A percentile compares a stretch with the other conserved stretches of the same genome.
phyloP scores from a whole-genome alignment of 2,329 filamentous ascomycete species.

The Purpureocillium lavendulum region DNA sequence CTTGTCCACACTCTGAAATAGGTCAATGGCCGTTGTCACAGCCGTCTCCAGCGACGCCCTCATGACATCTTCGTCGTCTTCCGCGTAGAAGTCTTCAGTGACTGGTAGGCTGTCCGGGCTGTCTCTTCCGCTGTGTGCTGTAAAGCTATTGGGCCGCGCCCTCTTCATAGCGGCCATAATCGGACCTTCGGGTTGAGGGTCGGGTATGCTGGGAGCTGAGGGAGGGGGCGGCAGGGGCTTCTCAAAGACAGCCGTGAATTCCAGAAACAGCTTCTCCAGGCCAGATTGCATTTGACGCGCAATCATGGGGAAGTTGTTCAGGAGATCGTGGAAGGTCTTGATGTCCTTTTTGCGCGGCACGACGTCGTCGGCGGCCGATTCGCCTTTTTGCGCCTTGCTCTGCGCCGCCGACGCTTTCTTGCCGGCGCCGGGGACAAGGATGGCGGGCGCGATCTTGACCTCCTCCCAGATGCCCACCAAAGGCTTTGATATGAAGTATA shows the following conservation, averaged over 20 bases:
- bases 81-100: slow-evolving; percentile 62
- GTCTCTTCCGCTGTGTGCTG: slow-evolving; percentile 21
- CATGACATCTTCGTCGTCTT: slow-evolving; percentile 90
- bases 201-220: slow-evolving; percentile 49
- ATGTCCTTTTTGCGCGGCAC: slow-evolving; percentile 73
- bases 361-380: slow-evolving; percentile 29
- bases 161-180: slow-evolving; percentile 46
- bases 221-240: slow-evolving; percentile 73
- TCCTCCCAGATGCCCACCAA: slow-evolving; percentile 78
- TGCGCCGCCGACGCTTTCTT: slow-evolving; percentile 28
- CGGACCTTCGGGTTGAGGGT: slow-evolving; percentile 49
- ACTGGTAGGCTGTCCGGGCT: slow-evolving; percentile 33
- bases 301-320: slow-evolving; percentile 91
- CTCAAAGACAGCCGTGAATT: slow-evolving; percentile 80
- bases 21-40: slow-evolving; percentile 85
- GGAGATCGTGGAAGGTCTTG: slow-evolving; percentile 79
- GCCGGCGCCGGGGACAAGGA: slow-evolving; percentile 38
- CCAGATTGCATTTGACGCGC: slow-evolving; percentile 92
- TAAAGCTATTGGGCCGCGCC: slow-evolving; percentile 43
- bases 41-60: slow-evolving; percentile 82
- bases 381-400: slow-evolving; percentile 25
- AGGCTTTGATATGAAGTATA: slow-evolving; percentile 92
- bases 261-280: slow-evolving; percentile 78
- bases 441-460: slow-evolving; percentile 59
- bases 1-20: slow-evolving; percentile 94